These are phyloP conservation scores for Solanum infundibuliforme DNA, from an alignment of 257 asterid species.

Conservation along the genomic window DNA sequence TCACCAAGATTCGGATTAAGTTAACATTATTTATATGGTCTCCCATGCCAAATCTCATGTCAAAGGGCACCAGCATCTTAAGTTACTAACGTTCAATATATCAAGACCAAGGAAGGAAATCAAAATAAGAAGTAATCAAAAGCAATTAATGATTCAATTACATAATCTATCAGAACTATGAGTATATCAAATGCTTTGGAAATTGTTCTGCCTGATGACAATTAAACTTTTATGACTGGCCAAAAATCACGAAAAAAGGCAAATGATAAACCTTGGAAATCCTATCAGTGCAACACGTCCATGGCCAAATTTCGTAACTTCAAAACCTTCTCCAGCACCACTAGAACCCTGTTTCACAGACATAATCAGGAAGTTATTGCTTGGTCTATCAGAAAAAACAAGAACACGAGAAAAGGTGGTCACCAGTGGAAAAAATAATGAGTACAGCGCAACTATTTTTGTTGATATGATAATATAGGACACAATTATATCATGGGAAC, in stretches of 20 bases:
- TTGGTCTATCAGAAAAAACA: not conserved
- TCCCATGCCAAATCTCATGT: not conserved
- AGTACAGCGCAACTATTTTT: not conserved
- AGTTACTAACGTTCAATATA: not conserved
- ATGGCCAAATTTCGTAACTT: slow-evolving; percentile 95
- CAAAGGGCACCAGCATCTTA: not conserved
- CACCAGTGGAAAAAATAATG: not conserved
- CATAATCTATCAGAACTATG: not conserved
- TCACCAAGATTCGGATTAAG: not conserved
- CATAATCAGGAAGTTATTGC: not conserved
- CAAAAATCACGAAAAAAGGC: not conserved
- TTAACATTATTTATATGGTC: not conserved
- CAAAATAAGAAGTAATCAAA: not conserved
- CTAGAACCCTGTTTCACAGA: slow-evolving; percentile 63
- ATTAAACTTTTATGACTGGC: not conserved
- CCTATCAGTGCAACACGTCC: slow-evolving; percentile 97
- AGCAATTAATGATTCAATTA: not conserved
- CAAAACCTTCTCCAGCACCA: slow-evolving; percentile 99
- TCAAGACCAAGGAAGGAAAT: not conserved
- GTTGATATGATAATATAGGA: not conserved
- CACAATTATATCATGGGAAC: not conserved
- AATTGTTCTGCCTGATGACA: not conserved
- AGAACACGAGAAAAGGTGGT: not conserved
- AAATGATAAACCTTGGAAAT: slow-evolving; percentile 78
- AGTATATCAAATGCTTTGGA: not conserved